A percentile compares a stretch with the other conserved stretches of the same genome.
These are phyloP conservation scores for Spergularia bocconei DNA, from an alignment of 148 eudicot genomes.

Conservation along the genomic window DNA sequence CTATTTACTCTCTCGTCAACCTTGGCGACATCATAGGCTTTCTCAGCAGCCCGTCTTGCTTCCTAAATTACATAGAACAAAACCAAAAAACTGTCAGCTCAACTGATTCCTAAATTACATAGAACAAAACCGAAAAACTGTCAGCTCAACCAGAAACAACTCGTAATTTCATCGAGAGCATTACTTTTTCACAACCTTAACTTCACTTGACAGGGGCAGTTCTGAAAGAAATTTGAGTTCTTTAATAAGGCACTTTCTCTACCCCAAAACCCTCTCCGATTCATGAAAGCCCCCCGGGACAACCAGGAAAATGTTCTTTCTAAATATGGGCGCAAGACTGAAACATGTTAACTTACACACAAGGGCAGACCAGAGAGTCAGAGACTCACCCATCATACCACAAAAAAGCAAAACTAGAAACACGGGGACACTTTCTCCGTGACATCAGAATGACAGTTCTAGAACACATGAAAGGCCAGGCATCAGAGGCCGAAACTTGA, in stretches of 20 bases:
- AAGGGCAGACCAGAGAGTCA: not conserved
- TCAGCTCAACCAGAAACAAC: not conserved
- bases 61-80: slow-evolving; percentile 43
- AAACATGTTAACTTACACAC: not conserved
- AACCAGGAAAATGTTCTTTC: not conserved
- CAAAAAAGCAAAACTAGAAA: too few relatives aligned
- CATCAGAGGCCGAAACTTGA: too few relatives aligned
- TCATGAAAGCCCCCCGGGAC: not conserved
- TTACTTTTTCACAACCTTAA: not conserved
- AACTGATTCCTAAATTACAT: slow-evolving; percentile 58
- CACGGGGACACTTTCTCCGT: too few relatives aligned
- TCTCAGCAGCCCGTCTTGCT: slow-evolving; percentile 81
- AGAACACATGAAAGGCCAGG: too few relatives aligned
- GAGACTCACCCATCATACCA: not conserved
- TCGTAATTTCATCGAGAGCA: not conserved
- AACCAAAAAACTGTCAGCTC: not conserved
- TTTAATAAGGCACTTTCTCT: not conserved
- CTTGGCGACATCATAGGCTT: slow-evolving; percentile 75
- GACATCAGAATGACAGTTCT: too few relatives aligned
- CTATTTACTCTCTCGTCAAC: slow-evolving; percentile 89
- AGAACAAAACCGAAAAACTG: not conserved
- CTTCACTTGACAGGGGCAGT: not conserved
- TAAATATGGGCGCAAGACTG: not conserved
- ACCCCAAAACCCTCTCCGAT: not conserved
- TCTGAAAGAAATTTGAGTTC: not conserved